A percentile compares a stretch with the other conserved stretches of the same genome.
Conservation (phyloP, 176 grass and related monocot genomes). For the Musa troglodytarum region DNA sequence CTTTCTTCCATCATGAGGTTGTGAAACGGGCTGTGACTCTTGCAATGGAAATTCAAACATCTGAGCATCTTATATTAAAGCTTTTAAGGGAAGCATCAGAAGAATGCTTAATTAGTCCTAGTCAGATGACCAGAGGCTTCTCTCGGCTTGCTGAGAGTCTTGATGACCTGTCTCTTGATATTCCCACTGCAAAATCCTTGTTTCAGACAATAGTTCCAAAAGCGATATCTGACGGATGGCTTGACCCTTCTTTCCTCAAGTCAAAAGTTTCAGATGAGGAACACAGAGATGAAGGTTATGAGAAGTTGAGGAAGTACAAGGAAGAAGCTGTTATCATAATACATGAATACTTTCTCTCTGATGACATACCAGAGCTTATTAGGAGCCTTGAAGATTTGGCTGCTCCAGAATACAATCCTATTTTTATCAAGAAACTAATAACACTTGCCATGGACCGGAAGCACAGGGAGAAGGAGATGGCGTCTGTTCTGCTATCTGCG, state of each 20-base stretch:
- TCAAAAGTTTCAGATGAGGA: neutral
- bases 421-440: constrained; percentile 23
- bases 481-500: constrained; percentile 10
- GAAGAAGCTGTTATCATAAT: constrained; percentile 18
- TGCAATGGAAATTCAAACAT: constrained; percentile 14
- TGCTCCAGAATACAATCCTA: constrained; percentile 11
- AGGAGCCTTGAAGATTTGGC: constrained; percentile 11
- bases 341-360: constrained; percentile 19
- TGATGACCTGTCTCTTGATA: constrained; percentile 24
- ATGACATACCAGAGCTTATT: constrained; percentile 20
- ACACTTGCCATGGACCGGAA: constrained; percentile 27
- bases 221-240: constrained; percentile 16
- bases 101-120: constrained; percentile 17
- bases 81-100: constrained; percentile 19
- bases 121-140: constrained; percentile 20
- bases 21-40: constrained; percentile 20
- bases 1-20: constrained; percentile 22
- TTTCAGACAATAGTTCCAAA: constrained; percentile 2
- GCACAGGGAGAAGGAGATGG: constrained; percentile 24
- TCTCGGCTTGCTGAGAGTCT: constrained; percentile 15
- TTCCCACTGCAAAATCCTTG: constrained; percentile 15
- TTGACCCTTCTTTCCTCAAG: constrained; percentile 16
- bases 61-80: constrained; percentile 13
- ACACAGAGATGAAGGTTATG: neutral
- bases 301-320: constrained; percentile 18